phyloP scores from a whole-genome alignment of 2,329 filamentous ascomycete genomes.

The Penicillium sp. region DNA sequence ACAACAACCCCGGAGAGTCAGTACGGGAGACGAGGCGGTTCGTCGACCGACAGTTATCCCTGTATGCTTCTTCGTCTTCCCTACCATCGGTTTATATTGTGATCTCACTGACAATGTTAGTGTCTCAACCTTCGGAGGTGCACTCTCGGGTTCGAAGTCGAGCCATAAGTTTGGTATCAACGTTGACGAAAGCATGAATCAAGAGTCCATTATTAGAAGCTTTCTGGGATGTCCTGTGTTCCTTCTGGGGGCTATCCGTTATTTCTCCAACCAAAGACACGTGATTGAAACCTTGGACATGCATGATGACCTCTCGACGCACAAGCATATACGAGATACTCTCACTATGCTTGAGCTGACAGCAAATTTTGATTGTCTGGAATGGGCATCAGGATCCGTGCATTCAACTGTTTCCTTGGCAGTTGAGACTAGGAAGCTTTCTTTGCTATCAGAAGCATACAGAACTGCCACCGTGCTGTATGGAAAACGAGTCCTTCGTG shows the following conservation, averaged over 20 bases:
- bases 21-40: not conserved
- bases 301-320: not conserved
- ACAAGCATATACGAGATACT: not conserved
- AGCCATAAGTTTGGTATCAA: not conserved
- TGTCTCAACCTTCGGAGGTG: not conserved
- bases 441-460: conserved; percentile 11
- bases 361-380: not conserved
- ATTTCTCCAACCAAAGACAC: not conserved
- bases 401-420: not conserved
- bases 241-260: not conserved
- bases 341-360: not conserved
- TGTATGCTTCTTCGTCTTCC: not conserved
- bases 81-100: not conserved
- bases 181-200: not conserved
- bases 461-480: conserved; percentile 17
- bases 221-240: not conserved
- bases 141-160: not conserved
- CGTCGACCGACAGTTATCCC: not conserved
- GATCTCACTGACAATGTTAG: not conserved
- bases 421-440: not conserved
- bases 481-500: conserved; percentile 11
- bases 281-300: not conserved
- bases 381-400: not conserved
- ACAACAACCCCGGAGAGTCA: not conserved
- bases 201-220: not conserved